phyloP scores from a whole-genome alignment of 1,139 yeast genomes.

The Pichiaceae sp. region DNA sequence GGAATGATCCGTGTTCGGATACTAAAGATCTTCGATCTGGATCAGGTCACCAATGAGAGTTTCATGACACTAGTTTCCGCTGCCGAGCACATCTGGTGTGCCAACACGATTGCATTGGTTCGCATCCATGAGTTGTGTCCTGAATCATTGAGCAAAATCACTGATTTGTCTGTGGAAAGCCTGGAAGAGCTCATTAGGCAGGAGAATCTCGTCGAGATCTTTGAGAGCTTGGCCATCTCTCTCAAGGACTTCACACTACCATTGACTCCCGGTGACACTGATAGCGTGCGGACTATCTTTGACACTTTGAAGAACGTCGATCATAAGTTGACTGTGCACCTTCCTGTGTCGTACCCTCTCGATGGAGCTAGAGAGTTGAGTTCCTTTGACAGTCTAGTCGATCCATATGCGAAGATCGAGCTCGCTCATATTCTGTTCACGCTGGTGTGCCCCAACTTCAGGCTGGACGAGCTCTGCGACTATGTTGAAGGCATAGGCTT shows the following conservation, averaged over 20 bases:
- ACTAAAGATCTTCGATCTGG: constrained; percentile 5
- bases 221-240: constrained; percentile 1
- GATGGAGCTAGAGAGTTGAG: background rate
- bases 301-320: constrained; percentile 1
- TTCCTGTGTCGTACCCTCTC: constrained; percentile 2
- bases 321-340: constrained; percentile 1
- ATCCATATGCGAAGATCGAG: constrained; percentile 1
- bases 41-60: constrained; percentile 1
- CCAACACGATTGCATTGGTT: constrained; percentile 3
- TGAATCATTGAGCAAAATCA: constrained; percentile 1
- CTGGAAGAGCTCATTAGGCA: background rate
- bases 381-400: background rate
- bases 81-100: constrained; percentile 5
- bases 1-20: constrained; percentile 1
- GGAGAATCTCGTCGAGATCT: background rate
- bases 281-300: constrained; percentile 1
- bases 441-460: constrained; percentile 1
- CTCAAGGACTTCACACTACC: constrained; percentile 6
- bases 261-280: constrained; percentile 1
- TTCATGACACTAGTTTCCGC: background rate
- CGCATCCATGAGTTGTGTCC: constrained; percentile 3
- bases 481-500: constrained; percentile 3
- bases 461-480: constrained; percentile 1
- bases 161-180: constrained; percentile 5
- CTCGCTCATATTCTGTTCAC: constrained; percentile 5